phyloP scores from a whole-genome alignment of 2,329 filamentous ascomycete species.

The Dactylellina drechsleri region DNA sequence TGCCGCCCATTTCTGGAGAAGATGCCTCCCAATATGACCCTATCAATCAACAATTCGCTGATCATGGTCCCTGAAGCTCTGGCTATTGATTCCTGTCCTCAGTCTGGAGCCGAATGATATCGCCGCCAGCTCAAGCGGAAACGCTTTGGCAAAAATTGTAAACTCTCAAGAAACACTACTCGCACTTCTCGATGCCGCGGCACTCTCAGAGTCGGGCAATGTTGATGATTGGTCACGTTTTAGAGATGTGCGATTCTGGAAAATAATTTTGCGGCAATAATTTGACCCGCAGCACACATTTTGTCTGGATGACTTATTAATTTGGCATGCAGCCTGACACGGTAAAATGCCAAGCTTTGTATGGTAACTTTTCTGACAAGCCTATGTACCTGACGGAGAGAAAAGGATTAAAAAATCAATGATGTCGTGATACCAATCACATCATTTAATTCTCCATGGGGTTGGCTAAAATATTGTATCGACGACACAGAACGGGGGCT shows the following conservation, averaged over 20 bases:
- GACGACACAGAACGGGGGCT: conserved; percentile 14
- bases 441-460: conserved; percentile 51
- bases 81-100: neutral
- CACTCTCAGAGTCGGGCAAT: conserved; percentile 19
- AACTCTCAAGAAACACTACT: conserved; percentile 33
- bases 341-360: neutral
- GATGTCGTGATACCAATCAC: conserved; percentile 52
- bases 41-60: conserved; percentile 16
- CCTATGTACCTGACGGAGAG: too few relatives aligned
- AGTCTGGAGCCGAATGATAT: conserved; percentile 16
- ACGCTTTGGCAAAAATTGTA: conserved; percentile 34
- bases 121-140: conserved; percentile 24
- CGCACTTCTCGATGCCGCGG: conserved; percentile 11
- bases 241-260: conserved; percentile 14
- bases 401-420: conserved; percentile 15
- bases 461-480: conserved; percentile 20
- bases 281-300: conserved; percentile 1
- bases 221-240: conserved; percentile 41
- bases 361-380: too few relatives aligned
- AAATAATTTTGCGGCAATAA: conserved; percentile 18
- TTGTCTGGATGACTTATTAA: conserved; percentile 16
- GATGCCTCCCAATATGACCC: conserved; percentile 14
- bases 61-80: conserved; percentile 3
- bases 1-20: conserved; percentile 15
- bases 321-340: conserved; percentile 36